These are phyloP conservation scores for Cladosporium halotolerans DNA, from an alignment of 2,329 filamentous ascomycete species.

Conservation along the genomic window DNA sequence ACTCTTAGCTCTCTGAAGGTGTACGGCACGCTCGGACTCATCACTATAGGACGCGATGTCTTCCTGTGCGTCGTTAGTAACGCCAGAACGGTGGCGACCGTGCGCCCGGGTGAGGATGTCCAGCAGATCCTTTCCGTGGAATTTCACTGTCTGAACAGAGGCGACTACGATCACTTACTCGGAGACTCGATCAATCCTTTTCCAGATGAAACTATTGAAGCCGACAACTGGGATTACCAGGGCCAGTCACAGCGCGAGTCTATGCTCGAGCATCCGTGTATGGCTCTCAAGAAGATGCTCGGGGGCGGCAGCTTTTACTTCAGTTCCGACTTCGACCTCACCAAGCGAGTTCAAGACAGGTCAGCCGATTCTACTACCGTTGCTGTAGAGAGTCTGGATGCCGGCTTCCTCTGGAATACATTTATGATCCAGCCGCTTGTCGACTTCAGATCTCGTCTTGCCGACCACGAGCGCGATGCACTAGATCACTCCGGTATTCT, in stretches of 20 bases:
- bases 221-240: conserved; percentile 48
- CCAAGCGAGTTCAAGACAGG: conserved; percentile 85
- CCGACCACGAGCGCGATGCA: conserved; percentile 65
- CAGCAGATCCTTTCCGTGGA: conserved; percentile 81
- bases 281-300: conserved; percentile 83
- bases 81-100: conserved; percentile 69
- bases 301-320: conserved; percentile 96
- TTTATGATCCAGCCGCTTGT: conserved; percentile 95
- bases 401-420: conserved; percentile 93
- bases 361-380: conserved; percentile 54
- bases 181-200: conserved; percentile 53
- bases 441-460: conserved; percentile 76
- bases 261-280: conserved; percentile 76
- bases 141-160: conserved; percentile 84
- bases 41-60: conserved; percentile 75
- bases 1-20: conserved; percentile 67
- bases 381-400: conserved; percentile 87
- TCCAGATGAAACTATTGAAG: conserved; percentile 46
- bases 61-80: conserved; percentile 86
- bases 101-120: conserved; percentile 82
- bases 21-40: conserved; percentile 80
- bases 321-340: conserved; percentile 96
- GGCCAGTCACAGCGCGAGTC: conserved; percentile 58
- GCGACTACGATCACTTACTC: conserved; percentile 74
- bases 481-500: conserved; percentile 84